Base-by-base conservation (phyloP, 164 flowering plant genomes). In the Stephania cephalantha region DNA sequence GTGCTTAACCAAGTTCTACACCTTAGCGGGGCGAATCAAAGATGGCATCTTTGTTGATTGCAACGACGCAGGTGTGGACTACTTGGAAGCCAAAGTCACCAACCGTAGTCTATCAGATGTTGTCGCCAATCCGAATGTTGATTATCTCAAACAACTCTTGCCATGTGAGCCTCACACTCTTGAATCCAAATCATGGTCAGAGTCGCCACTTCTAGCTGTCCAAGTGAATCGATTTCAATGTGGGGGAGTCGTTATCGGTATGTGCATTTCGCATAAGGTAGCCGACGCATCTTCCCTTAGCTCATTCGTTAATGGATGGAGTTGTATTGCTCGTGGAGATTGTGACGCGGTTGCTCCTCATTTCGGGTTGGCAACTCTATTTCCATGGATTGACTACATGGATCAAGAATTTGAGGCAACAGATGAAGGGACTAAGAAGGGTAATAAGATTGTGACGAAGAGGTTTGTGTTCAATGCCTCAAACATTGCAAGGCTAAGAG, bases 181-280 rank as follows among this genome's bases (percentile, higher is more conserved):
- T 22, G 44, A 46, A 63, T 50, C 50, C 1, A 5, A 35, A 4
- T 35, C 22, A 3, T 31, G 71, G 3, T 20, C 74, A 73, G 61
- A 64, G 25, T 7, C 35, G n/a, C 20, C 45, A 8, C 45, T 81
- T 11, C 72, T 83, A 2, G 81, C 79, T 15, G 50, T 88, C 46
- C 90, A 89, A 84, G 83, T 75, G 0, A 90, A 75, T 71, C 13
- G 61, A 0, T 88, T 91, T 70, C 78, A 81, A 9, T 88, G 91
- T 65, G 90, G 92, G 7, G 93, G 92, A 6, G 79, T 87, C 10
- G 89, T 88, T 6, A 74, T 91, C 45, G 87, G 88, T 9, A 13
- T 87, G 5, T 81, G 89, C 76, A 53, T 86, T 22, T 81, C 84
- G 1, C 93, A 90, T 71, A 83, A 77, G 75, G 64, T 87, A 25